phyloP scores from a whole-genome alignment of 2,329 filamentous ascomycete genomes.

The Aspergillus pseudoterreus region DNA sequence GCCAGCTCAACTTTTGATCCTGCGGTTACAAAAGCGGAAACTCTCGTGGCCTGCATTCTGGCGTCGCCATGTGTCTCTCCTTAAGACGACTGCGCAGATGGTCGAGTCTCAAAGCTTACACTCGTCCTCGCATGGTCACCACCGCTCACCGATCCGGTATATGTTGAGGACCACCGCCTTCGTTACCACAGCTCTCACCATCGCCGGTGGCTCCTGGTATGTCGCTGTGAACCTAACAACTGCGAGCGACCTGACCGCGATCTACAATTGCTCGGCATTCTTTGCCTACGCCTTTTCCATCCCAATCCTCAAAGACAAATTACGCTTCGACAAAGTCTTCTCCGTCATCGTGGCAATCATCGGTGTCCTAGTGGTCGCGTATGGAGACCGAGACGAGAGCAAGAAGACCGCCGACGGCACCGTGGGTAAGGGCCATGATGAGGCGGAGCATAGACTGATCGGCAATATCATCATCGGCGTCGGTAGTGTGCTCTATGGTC shows the following conservation, averaged over 20 bases:
- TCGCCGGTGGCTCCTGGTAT: constrained; percentile 94
- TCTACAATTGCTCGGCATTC: constrained; percentile 98
- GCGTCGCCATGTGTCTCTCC: constrained; percentile 63
- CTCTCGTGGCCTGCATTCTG: constrained; percentile 83
- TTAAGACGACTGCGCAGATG: constrained; percentile 73
- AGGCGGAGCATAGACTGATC: constrained; percentile 65
- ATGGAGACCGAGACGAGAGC: constrained; percentile 68
- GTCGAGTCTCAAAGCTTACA: constrained; percentile 75
- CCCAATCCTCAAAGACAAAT: constrained; percentile 77
- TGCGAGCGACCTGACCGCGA: constrained; percentile 89
- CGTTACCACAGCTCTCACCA: constrained; percentile 79
- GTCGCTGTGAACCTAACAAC: constrained; percentile 91
- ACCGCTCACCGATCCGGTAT: constrained; percentile 61
- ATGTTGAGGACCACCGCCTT: constrained; percentile 75
- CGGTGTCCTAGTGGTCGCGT: constrained; percentile 91
- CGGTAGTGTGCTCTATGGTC: constrained; percentile 87
- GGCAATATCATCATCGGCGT: constrained; percentile 91
- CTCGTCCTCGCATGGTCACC: constrained; percentile 43
- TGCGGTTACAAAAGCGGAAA: constrained; percentile 74
- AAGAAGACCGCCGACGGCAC: constrained; percentile 33
- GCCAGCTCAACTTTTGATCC: constrained; percentile 75
- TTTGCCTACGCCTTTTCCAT: constrained; percentile 98
- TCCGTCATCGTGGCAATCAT: constrained; percentile 83
- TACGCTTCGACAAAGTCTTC: constrained; percentile 78
- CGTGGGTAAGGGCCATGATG: constrained; percentile 42